Evolutionary conservation across 768 basidiomycete genomes (phyloP).

Genomic region (Leccinum disarticulatum): DNA sequence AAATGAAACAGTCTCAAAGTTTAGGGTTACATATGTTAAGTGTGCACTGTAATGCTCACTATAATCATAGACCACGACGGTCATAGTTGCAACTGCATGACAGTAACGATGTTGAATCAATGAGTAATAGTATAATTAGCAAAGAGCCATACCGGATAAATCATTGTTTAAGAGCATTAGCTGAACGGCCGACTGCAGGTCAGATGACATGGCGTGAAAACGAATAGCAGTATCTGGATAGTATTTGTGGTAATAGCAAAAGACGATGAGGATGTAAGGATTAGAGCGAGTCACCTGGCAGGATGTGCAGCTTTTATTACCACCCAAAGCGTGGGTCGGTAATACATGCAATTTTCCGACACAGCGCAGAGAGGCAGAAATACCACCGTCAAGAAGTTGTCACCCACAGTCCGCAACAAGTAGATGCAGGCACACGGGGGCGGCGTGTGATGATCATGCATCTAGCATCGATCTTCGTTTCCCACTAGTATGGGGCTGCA

Average conservation of each 20-base stretch:
- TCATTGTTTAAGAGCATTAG: background rate
- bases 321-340: background rate
- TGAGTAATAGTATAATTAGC: background rate
- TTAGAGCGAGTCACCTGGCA: background rate
- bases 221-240: background rate
- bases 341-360: background rate
- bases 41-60: background rate
- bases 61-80: background rate
- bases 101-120: background rate
- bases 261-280: background rate
- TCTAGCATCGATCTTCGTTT: background rate
- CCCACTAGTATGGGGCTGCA: background rate
- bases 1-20: background rate
- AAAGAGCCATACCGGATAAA: background rate
- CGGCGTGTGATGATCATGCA: background rate
- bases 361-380: background rate
- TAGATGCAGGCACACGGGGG: too few relatives aligned
- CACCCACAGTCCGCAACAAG: background rate
- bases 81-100: background rate
- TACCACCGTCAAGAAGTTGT: too few relatives aligned
- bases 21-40: background rate
- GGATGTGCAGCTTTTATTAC: background rate
- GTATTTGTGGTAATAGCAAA: background rate
- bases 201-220: background rate
- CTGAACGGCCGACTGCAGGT: background rate